phyloP scores from a whole-genome alignment of 495 filamentous ascomycete species.

The Penicillium argentinense region DNA sequence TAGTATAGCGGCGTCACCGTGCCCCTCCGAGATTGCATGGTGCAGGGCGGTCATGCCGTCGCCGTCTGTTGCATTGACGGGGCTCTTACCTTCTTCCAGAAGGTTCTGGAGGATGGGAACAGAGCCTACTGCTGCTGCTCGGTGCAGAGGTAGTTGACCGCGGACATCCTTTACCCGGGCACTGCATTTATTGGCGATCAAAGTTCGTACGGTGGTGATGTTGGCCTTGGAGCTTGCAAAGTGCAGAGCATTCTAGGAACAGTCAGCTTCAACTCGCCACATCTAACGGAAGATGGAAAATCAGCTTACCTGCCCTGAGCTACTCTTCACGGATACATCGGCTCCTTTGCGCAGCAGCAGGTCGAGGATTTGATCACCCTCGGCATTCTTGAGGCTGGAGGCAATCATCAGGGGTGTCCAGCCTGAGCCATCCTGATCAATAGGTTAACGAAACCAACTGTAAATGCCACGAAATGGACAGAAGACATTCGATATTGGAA shows the following conservation, averaged over 20 bases:
- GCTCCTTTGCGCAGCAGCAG: conserved; percentile 77
- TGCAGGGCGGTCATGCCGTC: conserved; percentile 86
- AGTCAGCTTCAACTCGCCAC: no score
- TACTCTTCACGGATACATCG: conserved; percentile 78
- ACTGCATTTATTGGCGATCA: conserved; percentile 76
- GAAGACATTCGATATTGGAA: neutral
- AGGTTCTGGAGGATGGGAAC: conserved; percentile 81
- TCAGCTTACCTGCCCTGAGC: conserved; percentile 56
- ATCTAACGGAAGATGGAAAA: neutral
- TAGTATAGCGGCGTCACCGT: conserved; percentile 82
- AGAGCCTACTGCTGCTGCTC: conserved; percentile 86
- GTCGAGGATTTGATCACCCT: conserved; percentile 57
- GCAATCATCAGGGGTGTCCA: conserved; percentile 98
- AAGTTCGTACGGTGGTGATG: conserved; percentile 73
- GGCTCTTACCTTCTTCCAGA: conserved; percentile 71
- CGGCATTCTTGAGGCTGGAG: conserved; percentile 67
- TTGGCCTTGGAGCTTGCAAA: conserved; percentile 89
- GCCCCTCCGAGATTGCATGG: conserved; percentile 91
- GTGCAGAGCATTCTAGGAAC: conserved; percentile 74
- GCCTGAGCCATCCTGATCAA: conserved; percentile 73
- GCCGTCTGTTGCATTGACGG: conserved; percentile 82
- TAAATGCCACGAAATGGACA: neutral
- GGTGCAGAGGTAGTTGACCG: conserved; percentile 82
- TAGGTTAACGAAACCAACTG: no score
- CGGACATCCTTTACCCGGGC: conserved; percentile 81